Base-by-base conservation (phyloP, 352 stramenopile species). In the Phytophthora boehmeriae region DNA sequence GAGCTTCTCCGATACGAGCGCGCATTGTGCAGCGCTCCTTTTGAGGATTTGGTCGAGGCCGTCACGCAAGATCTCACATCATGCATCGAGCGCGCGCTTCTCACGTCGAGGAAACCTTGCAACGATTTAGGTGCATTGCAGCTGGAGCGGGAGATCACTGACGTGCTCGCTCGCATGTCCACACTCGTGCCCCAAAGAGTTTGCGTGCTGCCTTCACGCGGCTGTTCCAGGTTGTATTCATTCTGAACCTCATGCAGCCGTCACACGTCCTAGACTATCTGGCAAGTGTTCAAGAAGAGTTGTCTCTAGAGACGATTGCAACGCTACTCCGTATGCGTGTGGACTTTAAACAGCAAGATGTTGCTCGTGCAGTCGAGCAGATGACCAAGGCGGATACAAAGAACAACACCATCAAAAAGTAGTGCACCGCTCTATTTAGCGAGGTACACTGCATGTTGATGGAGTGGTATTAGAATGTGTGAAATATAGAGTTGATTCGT, bases 111-210 rank as follows among this genome's bases (percentile, higher is more conserved):
- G 22, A 93, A 91, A 61, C 63, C 61, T 32, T 91, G 86, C 52
- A 93, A 95, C 60, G 86, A 95, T 34, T 69, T 93, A 10, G 86
- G 86, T 5, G 86, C 84, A 8, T 67, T 95, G 48, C 83, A 93
- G 62, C 62, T 95, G 1, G 86, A 95, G 47, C 80, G 82, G 10
- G 84, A 95, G 42, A 66, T 90, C 22, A 86, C 77, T 6, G 70
- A 88, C 25, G 85, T 89, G 23, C 71, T 92, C 5, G 50, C 70
- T 9, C 78, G 76, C 8, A 71, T 89, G 6, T 81, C 76, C 0
- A 59, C 75, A 36, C 71, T 89, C 10, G 80, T 86, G 8, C 57
- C 69, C 10, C 64, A 85, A 4, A 75, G 59, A 91, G 80, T 65
- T 55, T 94, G 30, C 80, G 81, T 27, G 62, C 58, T 8, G 64